Evolutionary conservation across 2,329 filamentous ascomycete genomes (phyloP).

Genomic region (Beauveria brongniartii): DNA sequence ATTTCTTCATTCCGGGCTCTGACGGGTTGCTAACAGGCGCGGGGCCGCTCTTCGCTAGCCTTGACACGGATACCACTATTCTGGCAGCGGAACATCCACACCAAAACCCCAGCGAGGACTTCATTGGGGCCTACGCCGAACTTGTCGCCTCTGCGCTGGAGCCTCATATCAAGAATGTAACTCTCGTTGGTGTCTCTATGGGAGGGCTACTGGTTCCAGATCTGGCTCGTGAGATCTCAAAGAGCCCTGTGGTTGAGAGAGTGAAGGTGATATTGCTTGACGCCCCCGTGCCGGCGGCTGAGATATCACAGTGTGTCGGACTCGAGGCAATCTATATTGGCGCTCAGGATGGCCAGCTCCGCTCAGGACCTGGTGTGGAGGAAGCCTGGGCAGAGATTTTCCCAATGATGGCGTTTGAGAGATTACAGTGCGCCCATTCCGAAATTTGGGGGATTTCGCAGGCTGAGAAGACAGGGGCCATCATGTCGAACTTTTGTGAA

Average conservation of each 20-base stretch:
- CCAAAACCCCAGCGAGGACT: background rate
- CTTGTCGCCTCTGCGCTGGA: background rate
- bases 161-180: background rate
- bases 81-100: background rate
- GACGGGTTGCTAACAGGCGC: background rate
- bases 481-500: background rate
- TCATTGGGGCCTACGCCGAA: background rate
- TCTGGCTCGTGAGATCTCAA: background rate
- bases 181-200: background rate
- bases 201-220: background rate
- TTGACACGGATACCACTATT: background rate
- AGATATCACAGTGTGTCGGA: background rate
- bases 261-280: background rate
- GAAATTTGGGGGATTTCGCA: background rate
- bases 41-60: background rate
- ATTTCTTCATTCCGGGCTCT: background rate
- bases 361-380: background rate
- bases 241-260: background rate
- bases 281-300: no score
- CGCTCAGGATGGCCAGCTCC: background rate
- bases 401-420: background rate
- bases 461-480: background rate
- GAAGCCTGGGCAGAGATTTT: background rate
- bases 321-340: background rate
- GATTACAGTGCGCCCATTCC: background rate